Evolutionary conservation across 2,329 filamentous ascomycete species (phyloP).

Genomic region (Albifimbria verrucaria): DNA sequence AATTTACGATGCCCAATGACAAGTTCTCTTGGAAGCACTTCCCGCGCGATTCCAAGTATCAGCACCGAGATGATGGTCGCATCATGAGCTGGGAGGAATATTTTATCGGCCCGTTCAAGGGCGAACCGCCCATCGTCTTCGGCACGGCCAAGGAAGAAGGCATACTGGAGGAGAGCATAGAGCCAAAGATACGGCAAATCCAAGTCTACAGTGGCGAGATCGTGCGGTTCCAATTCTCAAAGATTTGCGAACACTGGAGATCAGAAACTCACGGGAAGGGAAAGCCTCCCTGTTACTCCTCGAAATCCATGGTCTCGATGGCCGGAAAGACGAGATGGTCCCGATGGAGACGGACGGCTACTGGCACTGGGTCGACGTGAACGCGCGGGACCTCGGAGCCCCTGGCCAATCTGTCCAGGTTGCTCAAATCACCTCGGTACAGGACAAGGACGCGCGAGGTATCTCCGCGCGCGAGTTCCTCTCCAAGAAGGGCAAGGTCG

Average conservation of each 20-base stretch:
- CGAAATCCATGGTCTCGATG: conserved; percentile 62
- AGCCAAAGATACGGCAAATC: conserved; percentile 52
- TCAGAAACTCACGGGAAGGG: conserved; percentile 64
- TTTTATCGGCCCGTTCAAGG: conserved; percentile 56
- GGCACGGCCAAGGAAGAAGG: conserved; percentile 45
- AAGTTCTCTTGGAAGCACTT: conserved; percentile 81
- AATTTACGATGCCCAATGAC: conserved; percentile 65
- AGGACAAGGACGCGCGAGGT: conserved; percentile 44
- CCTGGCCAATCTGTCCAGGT: conserved; percentile 67
- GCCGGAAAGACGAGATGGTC: conserved; percentile 63
- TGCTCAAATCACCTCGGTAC: conserved; percentile 53
- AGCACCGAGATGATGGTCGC: conserved; percentile 72
- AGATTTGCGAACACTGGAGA: conserved; percentile 80
- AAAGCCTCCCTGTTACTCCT: conserved; percentile 68
- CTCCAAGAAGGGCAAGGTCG: conserved; percentile 38
- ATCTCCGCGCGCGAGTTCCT: conserved; percentile 45
- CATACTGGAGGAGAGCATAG: conserved; percentile 55
- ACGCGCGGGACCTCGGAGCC: conserved; percentile 60
- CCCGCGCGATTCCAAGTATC: conserved; percentile 63
- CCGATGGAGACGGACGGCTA: conserved; percentile 75
- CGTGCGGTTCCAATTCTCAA: conserved; percentile 77
- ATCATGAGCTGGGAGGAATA: conserved; percentile 78
- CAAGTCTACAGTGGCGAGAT: conserved; percentile 52
- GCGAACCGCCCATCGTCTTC: conserved; percentile 46
- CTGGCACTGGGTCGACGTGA: conserved; percentile 79